Percentiles rank a stretch among this genome's conserved stretches.
Evolutionary conservation across 148 eudicot genomes (phyloP).

Genomic region (Camellia lanceoleosa): DNA sequence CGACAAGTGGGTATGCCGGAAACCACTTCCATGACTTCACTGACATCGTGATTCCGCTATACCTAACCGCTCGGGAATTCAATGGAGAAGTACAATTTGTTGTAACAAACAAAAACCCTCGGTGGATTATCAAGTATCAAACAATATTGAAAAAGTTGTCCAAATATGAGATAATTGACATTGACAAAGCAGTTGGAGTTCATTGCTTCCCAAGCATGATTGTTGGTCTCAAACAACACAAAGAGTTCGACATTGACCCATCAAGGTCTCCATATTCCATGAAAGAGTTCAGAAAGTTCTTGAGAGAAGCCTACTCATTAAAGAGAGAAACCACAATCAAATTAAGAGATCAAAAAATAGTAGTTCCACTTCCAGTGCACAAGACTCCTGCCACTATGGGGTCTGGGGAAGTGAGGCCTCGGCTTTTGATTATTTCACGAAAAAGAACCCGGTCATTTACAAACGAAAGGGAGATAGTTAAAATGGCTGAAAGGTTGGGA

Average conservation of each 20-base stretch:
- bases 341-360: not conserved
- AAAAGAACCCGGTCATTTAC: constrained; percentile 31
- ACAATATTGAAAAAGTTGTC: constrained; percentile 41
- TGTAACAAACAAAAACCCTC: constrained; percentile 12
- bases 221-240: constrained; percentile 49
- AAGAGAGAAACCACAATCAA: constrained; percentile 24
- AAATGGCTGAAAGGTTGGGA: constrained; percentile 33
- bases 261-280: constrained; percentile 28
- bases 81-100: constrained; percentile 46
- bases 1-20: constrained; percentile 40
- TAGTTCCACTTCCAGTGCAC: no score
- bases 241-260: constrained; percentile 34
- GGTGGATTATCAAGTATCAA: constrained; percentile 39
- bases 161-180: constrained; percentile 37
- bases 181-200: constrained; percentile 30
- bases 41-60: constrained; percentile 50
- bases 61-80: constrained; percentile 35
- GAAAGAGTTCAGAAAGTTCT: constrained; percentile 32
- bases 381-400: no score
- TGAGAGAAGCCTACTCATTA: constrained; percentile 36
- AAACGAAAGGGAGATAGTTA: constrained; percentile 38
- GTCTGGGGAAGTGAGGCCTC: constrained; percentile 21
- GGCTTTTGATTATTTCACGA: constrained; percentile 51
- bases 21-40: constrained; percentile 57
- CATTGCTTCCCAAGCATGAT: constrained; percentile 48